A percentile compares a stretch with the other conserved stretches of the same genome.
phyloP scores from a whole-genome alignment of 306 rosid genomes.

The Echinosophora koreensis region DNA sequence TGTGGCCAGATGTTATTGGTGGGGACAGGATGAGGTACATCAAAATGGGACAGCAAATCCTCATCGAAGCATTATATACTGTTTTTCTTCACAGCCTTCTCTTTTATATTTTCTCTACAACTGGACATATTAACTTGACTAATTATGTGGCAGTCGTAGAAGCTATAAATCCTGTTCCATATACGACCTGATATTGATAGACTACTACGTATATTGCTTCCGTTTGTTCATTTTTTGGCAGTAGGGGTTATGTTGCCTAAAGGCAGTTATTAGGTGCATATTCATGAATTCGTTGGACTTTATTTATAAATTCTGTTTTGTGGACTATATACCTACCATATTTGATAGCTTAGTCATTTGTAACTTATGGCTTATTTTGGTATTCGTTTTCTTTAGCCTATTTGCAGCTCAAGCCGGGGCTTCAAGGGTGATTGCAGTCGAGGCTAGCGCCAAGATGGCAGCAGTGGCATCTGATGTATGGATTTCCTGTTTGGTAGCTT shows the following conservation, averaged over 20 bases:
- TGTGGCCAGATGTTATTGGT: too few relatives aligned
- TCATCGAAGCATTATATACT: background rate
- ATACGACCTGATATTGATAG: background rate
- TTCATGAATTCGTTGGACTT: background rate
- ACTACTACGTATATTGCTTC: background rate
- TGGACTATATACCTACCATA: background rate
- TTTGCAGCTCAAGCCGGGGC: slow-evolving; percentile 93
- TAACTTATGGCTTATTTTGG: slow-evolving; percentile 19
- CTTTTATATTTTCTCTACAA: background rate
- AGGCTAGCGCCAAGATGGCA: slow-evolving; percentile 96
- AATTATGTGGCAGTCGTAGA: background rate
- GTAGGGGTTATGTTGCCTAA: background rate
- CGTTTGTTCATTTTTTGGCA: background rate
- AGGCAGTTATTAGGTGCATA: slow-evolving; percentile 23
- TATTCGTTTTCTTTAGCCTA: slow-evolving; percentile 58
- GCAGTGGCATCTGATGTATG: slow-evolving; percentile 84
- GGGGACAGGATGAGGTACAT: too few relatives aligned
- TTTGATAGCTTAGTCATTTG: slow-evolving; percentile 29
- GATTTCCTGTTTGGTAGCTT: slow-evolving; percentile 5
- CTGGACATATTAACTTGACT: background rate
- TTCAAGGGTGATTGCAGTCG: slow-evolving; percentile 88
- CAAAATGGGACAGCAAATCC: too few relatives aligned
- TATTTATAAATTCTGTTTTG: slow-evolving; percentile 1
- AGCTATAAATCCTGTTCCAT: background rate
- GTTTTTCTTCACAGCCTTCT: background rate